Evolutionary conservation across 306 rosid species (phyloP), one percentile per base, ranked within the genome.

Genomic region (Medicago lupulina): DNA sequence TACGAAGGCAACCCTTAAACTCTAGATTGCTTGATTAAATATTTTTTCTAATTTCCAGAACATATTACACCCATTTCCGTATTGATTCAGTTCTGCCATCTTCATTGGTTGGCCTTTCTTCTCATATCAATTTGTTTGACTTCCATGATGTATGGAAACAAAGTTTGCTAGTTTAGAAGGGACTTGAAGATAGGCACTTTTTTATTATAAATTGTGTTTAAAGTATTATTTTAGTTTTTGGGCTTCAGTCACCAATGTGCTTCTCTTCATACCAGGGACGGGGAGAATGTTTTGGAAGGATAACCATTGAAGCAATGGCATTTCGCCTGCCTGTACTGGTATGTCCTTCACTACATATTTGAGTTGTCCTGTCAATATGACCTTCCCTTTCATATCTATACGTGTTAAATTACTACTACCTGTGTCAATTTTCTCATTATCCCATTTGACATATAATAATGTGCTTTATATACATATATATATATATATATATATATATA

Each of bases 221-320:
- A 16, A 40, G 46, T 58, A 46, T 67, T 39, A n/a, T 23, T 66
- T 16, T 75, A 18, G 71, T 38, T 34, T 70, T 49, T 40, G 62
- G 59, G 65, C 15, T 49, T 77, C 65, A 31, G 50, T 64, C 61
- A 39, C 16, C 34, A 50, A 63, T 57, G 71, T 17, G 65, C 47
- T 76, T 68, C 70, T 60, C 36, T 74, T 64, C 17, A 8, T 82
- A 80, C 71, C 76, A 89, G 97, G 95, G 87, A 12, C 81, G 91
- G 17, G 97, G 97, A 67, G 97, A 89, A 80, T 89, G 97, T 74
- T 92, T 92, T 80, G 97, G 97, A 60, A 89, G 96, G 85, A 92
- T 92, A 85, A 92, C 93, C 43, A 92, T 89, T 40, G 96, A 92
- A 87, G 97, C 97, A 60, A 88, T 91, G 92, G 92, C 88, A 16